These are phyloP conservation scores for Globisporangium parvum DNA, from an alignment of 352 stramenopile genomes.

Conservation along the genomic window DNA sequence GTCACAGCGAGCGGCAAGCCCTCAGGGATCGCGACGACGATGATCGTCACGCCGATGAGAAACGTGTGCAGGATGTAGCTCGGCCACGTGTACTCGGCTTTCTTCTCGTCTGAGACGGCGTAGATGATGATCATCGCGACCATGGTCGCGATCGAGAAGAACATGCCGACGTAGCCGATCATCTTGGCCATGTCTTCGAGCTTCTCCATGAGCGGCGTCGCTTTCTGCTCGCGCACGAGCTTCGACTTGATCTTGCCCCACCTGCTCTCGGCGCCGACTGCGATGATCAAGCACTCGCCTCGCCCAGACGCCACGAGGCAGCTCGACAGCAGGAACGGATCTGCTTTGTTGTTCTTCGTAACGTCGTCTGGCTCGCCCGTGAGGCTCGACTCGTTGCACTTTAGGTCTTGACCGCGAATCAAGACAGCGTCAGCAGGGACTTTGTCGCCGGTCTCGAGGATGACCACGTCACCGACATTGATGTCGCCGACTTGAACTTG, in stretches of 20 bases:
- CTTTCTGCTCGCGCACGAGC: conserved; percentile 81
- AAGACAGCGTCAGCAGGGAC: conserved; percentile 94
- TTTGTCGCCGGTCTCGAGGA: conserved; percentile 91
- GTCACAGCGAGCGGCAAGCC: conserved; percentile 91
- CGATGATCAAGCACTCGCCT: conserved; percentile 77
- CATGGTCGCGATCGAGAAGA: conserved; percentile 84
- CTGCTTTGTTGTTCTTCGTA: conserved; percentile 62
- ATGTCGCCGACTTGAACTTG: conserved; percentile 69
- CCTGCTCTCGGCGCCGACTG: conserved; percentile 71
- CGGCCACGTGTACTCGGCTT: conserved; percentile 59
- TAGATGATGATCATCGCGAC: conserved; percentile 85
- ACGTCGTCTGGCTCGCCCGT: conserved; percentile 95
- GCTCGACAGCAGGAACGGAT: conserved; percentile 87
- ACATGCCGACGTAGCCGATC: conserved; percentile 84
- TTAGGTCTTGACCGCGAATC: conserved; percentile 89
- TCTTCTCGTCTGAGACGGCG: conserved; percentile 46
- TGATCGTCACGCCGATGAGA: conserved; percentile 91
- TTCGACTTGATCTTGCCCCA: conserved; percentile 92
- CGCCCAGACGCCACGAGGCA: conserved; percentile 70
- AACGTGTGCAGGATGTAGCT: conserved; percentile 91
- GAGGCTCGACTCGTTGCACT: conserved; percentile 94
- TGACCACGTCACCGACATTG: conserved; percentile 84
- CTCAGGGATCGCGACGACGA: conserved; percentile 94
- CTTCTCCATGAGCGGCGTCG: conserved; percentile 91
- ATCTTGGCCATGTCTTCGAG: conserved; percentile 88